Evolutionary conservation across 2,329 filamentous ascomycete species (phyloP), one percentile per base, ranked within the genome.

Genomic region (Aspergillus versicolor): DNA sequence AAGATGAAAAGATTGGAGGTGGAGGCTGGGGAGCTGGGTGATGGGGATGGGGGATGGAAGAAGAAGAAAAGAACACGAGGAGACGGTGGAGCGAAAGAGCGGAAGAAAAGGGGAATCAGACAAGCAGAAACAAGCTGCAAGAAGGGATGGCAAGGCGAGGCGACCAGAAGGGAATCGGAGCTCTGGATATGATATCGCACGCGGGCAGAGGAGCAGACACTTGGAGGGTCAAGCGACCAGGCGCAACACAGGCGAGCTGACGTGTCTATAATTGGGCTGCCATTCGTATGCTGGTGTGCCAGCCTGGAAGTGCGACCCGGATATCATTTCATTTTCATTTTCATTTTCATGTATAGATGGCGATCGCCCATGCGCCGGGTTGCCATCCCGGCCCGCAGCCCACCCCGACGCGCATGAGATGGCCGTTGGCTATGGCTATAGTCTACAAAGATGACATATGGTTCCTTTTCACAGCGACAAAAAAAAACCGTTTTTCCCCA

Each of bases 61-160:
- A 59, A 65, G 60, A 65, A 60, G 65, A 63, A 60, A 54, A 59
- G 59, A 65, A 60, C 49, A 51, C 64, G 56, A 47, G 52, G 47
- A 48, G 54, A 54, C 52, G 55, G 51, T 50, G 49, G 57, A 59
- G 15, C 27, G 41, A 46, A 27, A 54, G 27, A 51, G 19, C 42
- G 21, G 32, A 53, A 22, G 22, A 58, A 30, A 46, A 49, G 7
- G 55, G 60, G 44, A 63, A 60, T 54, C 58, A 52, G 53, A 53
- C 58, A 59, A 61, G 64, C 34, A 50, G 56, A 47, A 42, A 53
- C 22, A 21, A 49, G 51, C 45, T 58, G 54, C 49, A 56, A 62
- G 54, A 61, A 60, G 53, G 50, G 54, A 58, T 37, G 46, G 44
- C 40, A 49, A 38, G 46, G 52, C 17, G 49, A 37, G 38, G 47